These are phyloP conservation scores for Erythrophleum ivorense DNA, from an alignment of 331 rosid species.

Conservation along the genomic window DNA sequence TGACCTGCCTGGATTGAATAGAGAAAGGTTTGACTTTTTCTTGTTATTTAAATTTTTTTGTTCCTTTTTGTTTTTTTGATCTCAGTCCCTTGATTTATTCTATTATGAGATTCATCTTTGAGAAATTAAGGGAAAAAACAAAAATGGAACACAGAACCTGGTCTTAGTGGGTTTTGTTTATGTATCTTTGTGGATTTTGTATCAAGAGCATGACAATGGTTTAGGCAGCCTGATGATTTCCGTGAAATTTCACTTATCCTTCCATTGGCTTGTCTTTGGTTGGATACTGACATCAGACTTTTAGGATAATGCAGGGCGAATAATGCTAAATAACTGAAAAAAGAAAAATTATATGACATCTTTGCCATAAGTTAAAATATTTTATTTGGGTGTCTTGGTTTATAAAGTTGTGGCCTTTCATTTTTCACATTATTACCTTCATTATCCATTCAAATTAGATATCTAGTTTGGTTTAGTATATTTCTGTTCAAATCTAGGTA, in stretches of 20 bases:
- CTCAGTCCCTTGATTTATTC: background rate
- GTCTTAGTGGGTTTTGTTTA: background rate
- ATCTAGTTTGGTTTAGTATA: background rate
- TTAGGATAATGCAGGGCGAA: background rate
- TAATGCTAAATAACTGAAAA: background rate
- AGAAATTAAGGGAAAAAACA: no score
- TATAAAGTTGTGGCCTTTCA: conserved; percentile 17
- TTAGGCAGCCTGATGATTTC: conserved; percentile 29
- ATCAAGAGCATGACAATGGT: background rate
- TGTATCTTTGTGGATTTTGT: conserved; percentile 1
- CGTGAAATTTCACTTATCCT: conserved; percentile 19
- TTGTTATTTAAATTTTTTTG: background rate
- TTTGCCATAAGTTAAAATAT: conserved; percentile 14
- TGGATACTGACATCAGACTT: background rate
- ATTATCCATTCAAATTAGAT: background rate
- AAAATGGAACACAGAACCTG: background rate
- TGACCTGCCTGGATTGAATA: conserved; percentile 70
- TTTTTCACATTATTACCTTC: background rate
- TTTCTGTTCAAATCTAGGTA: background rate
- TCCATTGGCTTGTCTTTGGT: conserved; percentile 6
- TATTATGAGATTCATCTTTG: background rate
- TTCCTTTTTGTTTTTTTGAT: background rate
- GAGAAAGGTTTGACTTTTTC: conserved; percentile 71
- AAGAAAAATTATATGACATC: background rate
- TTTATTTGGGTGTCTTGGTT: conserved; percentile 17